phyloP scores from a whole-genome alignment of 2,329 filamentous ascomycete species.

The Cordyceps militaris region DNA sequence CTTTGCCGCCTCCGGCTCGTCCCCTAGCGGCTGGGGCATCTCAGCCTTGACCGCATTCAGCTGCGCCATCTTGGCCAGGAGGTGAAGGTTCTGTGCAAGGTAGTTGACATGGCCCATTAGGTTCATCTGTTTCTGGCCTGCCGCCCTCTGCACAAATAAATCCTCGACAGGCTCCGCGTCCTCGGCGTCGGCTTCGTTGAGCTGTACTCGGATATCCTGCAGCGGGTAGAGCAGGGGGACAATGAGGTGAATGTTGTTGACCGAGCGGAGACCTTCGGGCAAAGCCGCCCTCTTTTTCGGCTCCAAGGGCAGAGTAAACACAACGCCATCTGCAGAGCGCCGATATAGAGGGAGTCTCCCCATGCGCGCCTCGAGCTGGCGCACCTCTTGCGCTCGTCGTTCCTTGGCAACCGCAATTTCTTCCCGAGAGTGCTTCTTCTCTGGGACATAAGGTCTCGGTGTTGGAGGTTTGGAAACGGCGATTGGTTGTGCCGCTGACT shows the following conservation, averaged over 20 bases:
- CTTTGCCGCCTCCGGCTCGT: slow-evolving; percentile 4
- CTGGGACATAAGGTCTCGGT: slow-evolving; percentile 30
- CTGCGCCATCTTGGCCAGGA: slow-evolving; percentile 51
- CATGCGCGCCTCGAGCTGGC: slow-evolving; percentile 70
- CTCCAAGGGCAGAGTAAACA: slow-evolving; percentile 64
- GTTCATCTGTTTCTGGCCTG: slow-evolving; percentile 50
- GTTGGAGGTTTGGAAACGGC: slow-evolving; percentile 13
- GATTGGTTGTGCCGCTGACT: not conserved
- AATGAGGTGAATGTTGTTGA: slow-evolving; percentile 60
- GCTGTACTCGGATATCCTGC: slow-evolving; percentile 56
- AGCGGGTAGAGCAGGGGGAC: slow-evolving; percentile 68
- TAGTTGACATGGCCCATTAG: slow-evolving; percentile 72
- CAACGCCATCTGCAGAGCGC: slow-evolving; percentile 61
- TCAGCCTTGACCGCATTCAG: slow-evolving; percentile 18
- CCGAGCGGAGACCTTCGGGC: slow-evolving; percentile 50
- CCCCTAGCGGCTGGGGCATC: slow-evolving; percentile 14
- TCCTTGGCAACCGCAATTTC: slow-evolving; percentile 57
- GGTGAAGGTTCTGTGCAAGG: slow-evolving; percentile 62
- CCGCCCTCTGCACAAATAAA: slow-evolving; percentile 54
- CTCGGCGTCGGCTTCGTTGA: slow-evolving; percentile 54
- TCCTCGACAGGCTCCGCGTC: slow-evolving; percentile 58
- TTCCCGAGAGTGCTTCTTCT: slow-evolving; percentile 47
- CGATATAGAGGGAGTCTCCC: slow-evolving; percentile 59
- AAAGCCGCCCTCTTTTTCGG: slow-evolving; percentile 55
- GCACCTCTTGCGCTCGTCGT: slow-evolving; percentile 57